Evolutionary conservation across 495 filamentous ascomycete genomes (phyloP).

Genomic region (Opeltia flavorubescens): DNA sequence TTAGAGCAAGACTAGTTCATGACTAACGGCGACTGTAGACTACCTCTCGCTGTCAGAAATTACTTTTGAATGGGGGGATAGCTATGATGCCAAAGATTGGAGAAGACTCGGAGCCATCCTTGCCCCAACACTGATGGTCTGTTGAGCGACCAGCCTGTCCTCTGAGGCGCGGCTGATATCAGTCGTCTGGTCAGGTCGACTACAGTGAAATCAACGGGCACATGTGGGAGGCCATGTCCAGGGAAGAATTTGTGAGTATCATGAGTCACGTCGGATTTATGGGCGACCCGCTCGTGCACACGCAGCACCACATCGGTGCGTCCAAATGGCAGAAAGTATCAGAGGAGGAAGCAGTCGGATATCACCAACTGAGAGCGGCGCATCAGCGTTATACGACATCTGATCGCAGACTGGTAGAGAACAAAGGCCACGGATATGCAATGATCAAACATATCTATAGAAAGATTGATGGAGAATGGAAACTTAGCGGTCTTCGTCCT

Average conservation of each 20-base stretch:
- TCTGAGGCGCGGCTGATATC: background rate
- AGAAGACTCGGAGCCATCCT: conserved; percentile 47
- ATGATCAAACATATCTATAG: conserved; percentile 59
- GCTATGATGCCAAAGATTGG: conserved; percentile 36
- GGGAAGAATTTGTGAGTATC: conserved; percentile 20
- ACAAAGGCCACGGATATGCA: conserved; percentile 48
- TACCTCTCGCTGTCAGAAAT: conserved; percentile 9
- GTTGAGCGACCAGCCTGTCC: conserved; percentile 10
- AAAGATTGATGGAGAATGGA: conserved; percentile 67
- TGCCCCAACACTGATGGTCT: conserved; percentile 45
- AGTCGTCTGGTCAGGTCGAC: conserved; percentile 16
- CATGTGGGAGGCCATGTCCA: conserved; percentile 15
- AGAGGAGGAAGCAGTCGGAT: conserved; percentile 16
- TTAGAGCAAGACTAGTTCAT: background rate
- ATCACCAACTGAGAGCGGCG: conserved; percentile 19
- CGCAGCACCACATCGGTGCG: conserved; percentile 23
- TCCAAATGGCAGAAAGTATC: conserved; percentile 18
- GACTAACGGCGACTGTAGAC: conserved; percentile 1
- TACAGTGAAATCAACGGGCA: conserved; percentile 19
- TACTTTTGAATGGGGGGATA: conserved; percentile 13
- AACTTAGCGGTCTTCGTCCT: conserved; percentile 63
- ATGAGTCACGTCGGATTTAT: conserved; percentile 15
- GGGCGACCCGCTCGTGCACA: conserved; percentile 21
- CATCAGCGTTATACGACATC: conserved; percentile 43
- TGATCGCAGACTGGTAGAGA: conserved; percentile 25